Evolutionary conservation across 768 basidiomycete genomes (phyloP).

Genomic region (Rhodotorula kratochvilovae): DNA sequence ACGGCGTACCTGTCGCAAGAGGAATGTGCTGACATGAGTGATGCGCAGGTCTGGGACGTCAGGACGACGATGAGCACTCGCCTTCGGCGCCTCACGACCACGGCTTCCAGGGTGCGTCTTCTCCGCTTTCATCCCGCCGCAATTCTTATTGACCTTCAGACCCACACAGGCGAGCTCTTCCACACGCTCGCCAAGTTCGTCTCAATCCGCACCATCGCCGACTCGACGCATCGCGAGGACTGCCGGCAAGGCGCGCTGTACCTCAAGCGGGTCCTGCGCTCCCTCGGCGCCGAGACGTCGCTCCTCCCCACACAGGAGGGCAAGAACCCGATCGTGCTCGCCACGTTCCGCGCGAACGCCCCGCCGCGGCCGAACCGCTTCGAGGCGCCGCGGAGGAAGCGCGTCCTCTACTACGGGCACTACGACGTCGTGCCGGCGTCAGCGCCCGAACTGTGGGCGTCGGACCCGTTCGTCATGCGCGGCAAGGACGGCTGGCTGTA

Average conservation of each 20-base stretch:
- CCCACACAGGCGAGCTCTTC: conserved; percentile 34
- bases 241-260: conserved; percentile 92
- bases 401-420: conserved; percentile 93
- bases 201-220: conserved; percentile 76
- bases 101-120: conserved; percentile 21
- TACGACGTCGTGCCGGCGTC: conserved; percentile 89
- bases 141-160: no score
- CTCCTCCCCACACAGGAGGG: no score
- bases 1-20: no score
- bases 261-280: conserved; percentile 78
- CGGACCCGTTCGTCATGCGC: conserved; percentile 73
- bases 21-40: neutral
- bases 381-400: conserved; percentile 52
- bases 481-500: conserved; percentile 85
- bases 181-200: conserved; percentile 58
- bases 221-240: conserved; percentile 61
- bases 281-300: conserved; percentile 74
- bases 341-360: conserved; percentile 72
- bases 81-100: neutral
- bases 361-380: conserved; percentile 38
- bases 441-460: conserved; percentile 66
- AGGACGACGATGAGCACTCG: neutral
- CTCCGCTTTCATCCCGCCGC: no score
- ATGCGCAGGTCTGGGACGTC: neutral
- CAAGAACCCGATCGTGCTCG: conserved; percentile 81